A percentile compares a stretch with the other conserved stretches of the same genome.
These are phyloP conservation scores for Carex littledalei DNA, from an alignment of 176 grass and related monocot genomes.

Conservation along the genomic window DNA sequence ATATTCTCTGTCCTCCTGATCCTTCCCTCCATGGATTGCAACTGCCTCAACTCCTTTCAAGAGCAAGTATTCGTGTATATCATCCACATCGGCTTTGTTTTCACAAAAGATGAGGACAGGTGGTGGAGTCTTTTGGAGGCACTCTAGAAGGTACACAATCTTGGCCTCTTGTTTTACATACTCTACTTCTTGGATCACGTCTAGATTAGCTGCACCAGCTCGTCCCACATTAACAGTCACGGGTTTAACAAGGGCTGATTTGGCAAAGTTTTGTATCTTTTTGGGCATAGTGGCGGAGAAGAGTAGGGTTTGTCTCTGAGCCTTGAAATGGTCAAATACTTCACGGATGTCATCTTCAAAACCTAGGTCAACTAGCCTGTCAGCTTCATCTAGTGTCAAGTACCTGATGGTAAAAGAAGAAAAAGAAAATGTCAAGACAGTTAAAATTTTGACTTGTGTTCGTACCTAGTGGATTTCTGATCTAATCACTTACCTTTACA, in stretches of 20 bases:
- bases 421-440: not conserved
- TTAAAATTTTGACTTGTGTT: not conserved
- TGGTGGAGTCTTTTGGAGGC: constrained; percentile 87
- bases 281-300: constrained; percentile 97
- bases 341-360: constrained; percentile 98
- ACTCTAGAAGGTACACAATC: constrained; percentile 86
- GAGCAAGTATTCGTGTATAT: constrained; percentile 96
- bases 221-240: constrained; percentile 85
- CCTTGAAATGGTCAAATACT: constrained; percentile 90
- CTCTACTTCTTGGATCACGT: constrained; percentile 97
- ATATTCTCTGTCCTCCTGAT: constrained; percentile 89
- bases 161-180: constrained; percentile 97
- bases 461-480: not conserved
- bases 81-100: constrained; percentile 83
- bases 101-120: constrained; percentile 90
- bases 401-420: constrained; percentile 36
- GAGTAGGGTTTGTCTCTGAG: constrained; percentile 85
- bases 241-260: constrained; percentile 75
- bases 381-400: constrained; percentile 91
- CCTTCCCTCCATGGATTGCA: constrained; percentile 84
- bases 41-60: constrained; percentile 95
- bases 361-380: constrained; percentile 87
- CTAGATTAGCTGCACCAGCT: constrained; percentile 91
- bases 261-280: constrained; percentile 93
- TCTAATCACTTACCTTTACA: not conserved